A percentile compares a stretch with the other conserved stretches of the same genome.
phyloP scores from a whole-genome alignment of 2,329 filamentous ascomycete species.

The Microthyrium microscopicum region DNA sequence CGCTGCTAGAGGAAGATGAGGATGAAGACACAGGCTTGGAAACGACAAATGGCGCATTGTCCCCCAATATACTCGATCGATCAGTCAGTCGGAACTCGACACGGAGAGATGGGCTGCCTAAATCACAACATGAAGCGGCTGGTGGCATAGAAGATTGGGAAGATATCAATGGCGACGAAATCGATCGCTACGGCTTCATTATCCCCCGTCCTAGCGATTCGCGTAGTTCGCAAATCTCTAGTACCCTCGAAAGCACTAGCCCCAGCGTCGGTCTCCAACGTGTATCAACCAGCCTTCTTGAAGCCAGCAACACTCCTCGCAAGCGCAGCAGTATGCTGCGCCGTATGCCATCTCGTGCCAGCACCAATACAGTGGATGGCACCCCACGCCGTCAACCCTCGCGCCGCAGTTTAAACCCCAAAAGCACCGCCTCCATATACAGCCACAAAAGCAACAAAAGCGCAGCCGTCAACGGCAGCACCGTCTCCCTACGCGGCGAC shows the following conservation, averaged over 20 bases:
- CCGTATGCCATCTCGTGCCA: conserved; percentile 30
- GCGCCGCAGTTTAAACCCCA: conserved; percentile 27
- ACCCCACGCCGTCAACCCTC: conserved; percentile 18
- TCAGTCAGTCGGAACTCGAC: conserved; percentile 13
- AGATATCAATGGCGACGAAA: conserved; percentile 39
- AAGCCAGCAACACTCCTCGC: conserved; percentile 39
- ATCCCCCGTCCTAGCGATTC: conserved; percentile 21
- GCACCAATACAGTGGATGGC: conserved; percentile 18
- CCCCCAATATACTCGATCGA: neutral
- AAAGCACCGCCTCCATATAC: too few species aligned
- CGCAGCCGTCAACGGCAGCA: too few species aligned
- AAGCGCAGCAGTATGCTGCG: conserved; percentile 35
- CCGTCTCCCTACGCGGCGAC: too few species aligned
- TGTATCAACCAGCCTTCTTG: conserved; percentile 41
- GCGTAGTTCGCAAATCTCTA: too few species aligned
- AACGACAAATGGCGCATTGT: neutral
- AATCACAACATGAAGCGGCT: conserved; percentile 39
- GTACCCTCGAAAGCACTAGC: too few species aligned
- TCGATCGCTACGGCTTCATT: conserved; percentile 52
- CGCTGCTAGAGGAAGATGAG: conserved; percentile 9
- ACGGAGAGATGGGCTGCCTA: conserved; percentile 18
- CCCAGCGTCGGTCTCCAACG: too few species aligned
- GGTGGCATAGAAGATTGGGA: conserved; percentile 51
- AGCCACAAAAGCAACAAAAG: too few species aligned
- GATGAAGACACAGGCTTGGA: conserved; percentile 4